Evolutionary conservation across 495 filamentous ascomycete genomes (phyloP).

Genomic region (Aspergillus incahuasiensis): DNA sequence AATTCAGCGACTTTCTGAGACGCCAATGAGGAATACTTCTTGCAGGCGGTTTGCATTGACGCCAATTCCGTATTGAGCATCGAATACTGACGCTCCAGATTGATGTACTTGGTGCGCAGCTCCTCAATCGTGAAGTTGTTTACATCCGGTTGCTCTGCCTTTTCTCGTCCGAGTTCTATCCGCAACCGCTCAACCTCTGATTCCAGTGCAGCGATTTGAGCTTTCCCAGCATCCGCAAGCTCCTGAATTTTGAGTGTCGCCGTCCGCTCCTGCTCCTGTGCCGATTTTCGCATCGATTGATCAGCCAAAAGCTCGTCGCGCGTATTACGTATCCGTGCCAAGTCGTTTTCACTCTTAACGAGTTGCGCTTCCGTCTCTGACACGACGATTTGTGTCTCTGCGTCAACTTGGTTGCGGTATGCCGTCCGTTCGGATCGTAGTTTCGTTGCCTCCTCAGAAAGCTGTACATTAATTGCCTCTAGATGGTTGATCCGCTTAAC

Average conservation of each 20-base stretch:
- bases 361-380: slow-evolving; percentile 77
- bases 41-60: slow-evolving; percentile 81
- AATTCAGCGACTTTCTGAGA: slow-evolving; percentile 80
- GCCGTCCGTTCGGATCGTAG: slow-evolving; percentile 77
- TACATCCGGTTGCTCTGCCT: slow-evolving; percentile 36
- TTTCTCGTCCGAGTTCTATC: slow-evolving; percentile 44
- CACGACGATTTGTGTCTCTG: slow-evolving; percentile 63
- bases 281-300: slow-evolving; percentile 69
- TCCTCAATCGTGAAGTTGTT: slow-evolving; percentile 56
- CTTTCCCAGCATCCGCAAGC: slow-evolving; percentile 67
- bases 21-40: slow-evolving; percentile 76
- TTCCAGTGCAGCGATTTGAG: slow-evolving; percentile 73
- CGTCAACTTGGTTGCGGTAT: slow-evolving; percentile 73
- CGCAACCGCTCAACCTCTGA: slow-evolving; percentile 71
- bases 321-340: slow-evolving; percentile 74
- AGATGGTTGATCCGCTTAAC: slow-evolving; percentile 87
- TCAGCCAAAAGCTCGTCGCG: slow-evolving; percentile 84
- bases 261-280: slow-evolving; percentile 68
- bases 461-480: slow-evolving; percentile 79
- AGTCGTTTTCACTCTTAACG: slow-evolving; percentile 73
- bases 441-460: slow-evolving; percentile 81
- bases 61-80: slow-evolving; percentile 83
- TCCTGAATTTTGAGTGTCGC: slow-evolving; percentile 70
- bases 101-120: slow-evolving; percentile 64
- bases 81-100: slow-evolving; percentile 69